Percentiles rank a stretch among this genome's conserved stretches.
Conservation (phyloP, 495 filamentous ascomycete genomes). For the Penicillium psychrofluorescens region DNA sequence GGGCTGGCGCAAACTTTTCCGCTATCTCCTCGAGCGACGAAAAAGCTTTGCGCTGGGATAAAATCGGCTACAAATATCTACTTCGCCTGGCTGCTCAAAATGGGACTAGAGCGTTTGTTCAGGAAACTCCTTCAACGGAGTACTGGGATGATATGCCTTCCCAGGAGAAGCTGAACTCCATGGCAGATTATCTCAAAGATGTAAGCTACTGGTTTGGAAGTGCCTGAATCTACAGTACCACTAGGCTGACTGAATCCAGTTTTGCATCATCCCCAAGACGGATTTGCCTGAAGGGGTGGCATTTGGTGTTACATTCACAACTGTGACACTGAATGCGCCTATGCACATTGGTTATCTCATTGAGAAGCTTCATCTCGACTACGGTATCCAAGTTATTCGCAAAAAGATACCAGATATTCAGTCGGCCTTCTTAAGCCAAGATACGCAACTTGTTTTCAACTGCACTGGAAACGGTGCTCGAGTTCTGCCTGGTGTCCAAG, state of each 20-base stretch:
- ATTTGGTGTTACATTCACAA: slow-evolving; percentile 21
- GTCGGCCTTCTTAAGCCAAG: slow-evolving; percentile 12
- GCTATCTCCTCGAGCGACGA: slow-evolving; percentile 22
- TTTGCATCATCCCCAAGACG: slow-evolving; percentile 4
- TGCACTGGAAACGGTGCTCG: slow-evolving; percentile 19
- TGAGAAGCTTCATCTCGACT: slow-evolving; percentile 4
- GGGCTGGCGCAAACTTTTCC: slow-evolving; percentile 29
- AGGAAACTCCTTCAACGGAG: slow-evolving; percentile 15
- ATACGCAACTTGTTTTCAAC: slow-evolving; percentile 23
- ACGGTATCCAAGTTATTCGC: slow-evolving; percentile 16
- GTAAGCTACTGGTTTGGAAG: too few species aligned
- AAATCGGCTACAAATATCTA: slow-evolving; percentile 19
- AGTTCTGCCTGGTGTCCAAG: slow-evolving; percentile 17
- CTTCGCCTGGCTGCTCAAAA: slow-evolving; percentile 13
- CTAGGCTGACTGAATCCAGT: slow-evolving; percentile 2
- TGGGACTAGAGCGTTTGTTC: slow-evolving; percentile 16
- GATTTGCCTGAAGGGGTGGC: slow-evolving; percentile 17
- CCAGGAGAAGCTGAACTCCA: slow-evolving; percentile 17
- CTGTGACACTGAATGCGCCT: slow-evolving; percentile 24
- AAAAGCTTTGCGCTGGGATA: slow-evolving; percentile 25
- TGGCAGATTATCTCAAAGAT: slow-evolving; percentile 23
- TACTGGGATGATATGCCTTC: slow-evolving; percentile 24
- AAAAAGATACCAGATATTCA: slow-evolving; percentile 10
- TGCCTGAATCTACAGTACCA: too few species aligned
- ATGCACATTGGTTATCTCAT: slow-evolving; percentile 13